Evolutionary conservation across 441 rosid genomes (phyloP), one percentile per base, ranked within the genome.

Genomic region (Erodium texanum): DNA sequence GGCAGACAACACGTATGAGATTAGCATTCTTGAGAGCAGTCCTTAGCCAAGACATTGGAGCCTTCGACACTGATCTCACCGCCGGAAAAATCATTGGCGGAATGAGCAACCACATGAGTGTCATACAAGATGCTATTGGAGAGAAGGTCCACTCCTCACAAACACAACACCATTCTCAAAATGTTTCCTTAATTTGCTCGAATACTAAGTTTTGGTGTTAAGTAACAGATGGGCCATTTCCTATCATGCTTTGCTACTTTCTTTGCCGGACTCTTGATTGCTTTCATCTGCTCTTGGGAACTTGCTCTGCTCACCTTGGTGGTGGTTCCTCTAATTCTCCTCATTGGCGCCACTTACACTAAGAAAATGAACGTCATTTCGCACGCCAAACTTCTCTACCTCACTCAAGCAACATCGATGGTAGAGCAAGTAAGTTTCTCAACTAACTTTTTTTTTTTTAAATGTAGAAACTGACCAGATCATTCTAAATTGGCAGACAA

Each of bases 41-140:
- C 1, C 82, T 87, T 32, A 64, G 68, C 69, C 90, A 85, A 68
- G 93, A 87, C 59, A 74, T 87, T 15, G 89, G 83, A 16, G 90
- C 86, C 63, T 87, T 87, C 27, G 90, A 87, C 61, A 82, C 87
- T 0, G 87, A 87, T 45, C 66, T 87, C 67, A 78, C 87, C 0
- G 75, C 16, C 64, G 89, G 89, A 36, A 82, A 80, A 62, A 68
- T 85, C 70, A 82, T 85, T 3, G 78, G 76, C 0, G 86, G 85
- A 11, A 81, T 84, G n/a, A 80, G 82, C 68, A 80, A 73, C 58
- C 84, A 87, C 70, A 87, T 84, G 90, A 80, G 76, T 52, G 52
- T 83, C 69, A 84, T 85, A 11, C 88, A 85, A 70, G 93, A 84
- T 67, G 88, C 93, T 8, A 80, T 80, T 0, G 93, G 93, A 20